phyloP scores from a whole-genome alignment of 805 yeast species.

The Cyberlindnera mrakii region DNA sequence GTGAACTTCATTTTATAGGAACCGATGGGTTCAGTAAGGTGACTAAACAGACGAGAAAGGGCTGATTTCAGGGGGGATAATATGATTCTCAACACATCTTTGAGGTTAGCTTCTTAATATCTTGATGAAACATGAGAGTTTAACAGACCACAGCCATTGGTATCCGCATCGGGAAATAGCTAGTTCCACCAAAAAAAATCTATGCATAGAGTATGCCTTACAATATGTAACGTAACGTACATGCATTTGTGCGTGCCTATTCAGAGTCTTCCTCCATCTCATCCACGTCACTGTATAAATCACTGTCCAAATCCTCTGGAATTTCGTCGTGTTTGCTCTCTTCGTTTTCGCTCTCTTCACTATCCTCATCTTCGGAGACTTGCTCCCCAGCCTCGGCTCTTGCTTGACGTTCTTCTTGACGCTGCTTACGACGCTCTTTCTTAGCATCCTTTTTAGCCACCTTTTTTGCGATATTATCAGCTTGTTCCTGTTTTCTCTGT shows the following conservation, averaged over 20 bases:
- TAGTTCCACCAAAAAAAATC: not conserved
- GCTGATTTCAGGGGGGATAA: too few relatives aligned
- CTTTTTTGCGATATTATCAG: constrained; percentile 70
- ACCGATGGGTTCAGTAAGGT: too few relatives aligned
- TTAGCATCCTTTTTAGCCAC: constrained; percentile 67
- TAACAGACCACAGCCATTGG: not conserved
- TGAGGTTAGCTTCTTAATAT: too few relatives aligned
- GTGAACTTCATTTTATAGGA: not conserved
- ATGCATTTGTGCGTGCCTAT: not conserved
- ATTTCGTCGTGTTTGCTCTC: constrained; percentile 33
- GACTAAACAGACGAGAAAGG: too few relatives aligned
- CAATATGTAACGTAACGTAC: too few relatives aligned
- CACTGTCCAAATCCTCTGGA: constrained; percentile 42
- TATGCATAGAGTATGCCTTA: not conserved
- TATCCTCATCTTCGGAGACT: constrained; percentile 28
- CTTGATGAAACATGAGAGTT: not conserved
- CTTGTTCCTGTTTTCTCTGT: constrained; percentile 70
- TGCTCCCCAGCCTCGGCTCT: constrained; percentile 22
- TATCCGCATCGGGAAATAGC: not conserved
- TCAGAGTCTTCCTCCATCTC: constrained; percentile 8
- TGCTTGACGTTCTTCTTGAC: constrained; percentile 35
- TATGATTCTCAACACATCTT: too few relatives aligned
- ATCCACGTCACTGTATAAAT: constrained; percentile 39
- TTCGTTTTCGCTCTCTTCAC: constrained; percentile 27
- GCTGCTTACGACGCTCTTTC: constrained; percentile 58